Percentiles rank a stretch among this genome's conserved stretches.
These are phyloP conservation scores for Syzygium aqueum DNA, from an alignment of 345 rosid species.

Conservation along the genomic window DNA sequence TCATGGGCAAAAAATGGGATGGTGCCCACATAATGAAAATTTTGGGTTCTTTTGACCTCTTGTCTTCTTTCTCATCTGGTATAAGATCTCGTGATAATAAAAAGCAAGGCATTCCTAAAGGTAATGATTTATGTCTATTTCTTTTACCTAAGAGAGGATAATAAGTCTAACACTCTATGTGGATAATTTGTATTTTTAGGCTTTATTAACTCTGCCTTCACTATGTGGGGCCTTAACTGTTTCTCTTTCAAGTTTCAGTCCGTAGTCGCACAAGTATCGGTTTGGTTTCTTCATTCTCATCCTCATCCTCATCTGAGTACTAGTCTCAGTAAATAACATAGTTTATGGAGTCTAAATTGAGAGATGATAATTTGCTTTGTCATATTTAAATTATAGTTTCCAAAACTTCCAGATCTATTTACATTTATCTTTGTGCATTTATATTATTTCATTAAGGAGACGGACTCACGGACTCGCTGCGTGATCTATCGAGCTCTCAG, in stretches of 20 bases:
- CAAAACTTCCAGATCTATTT: neutral
- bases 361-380: neutral
- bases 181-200: neutral
- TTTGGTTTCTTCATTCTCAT: neutral
- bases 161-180: neutral
- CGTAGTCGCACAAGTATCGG: neutral
- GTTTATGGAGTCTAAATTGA: neutral
- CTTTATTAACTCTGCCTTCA: neutral
- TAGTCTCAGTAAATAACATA: neutral
- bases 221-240: neutral
- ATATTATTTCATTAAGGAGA: constrained; percentile 45
- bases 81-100: neutral
- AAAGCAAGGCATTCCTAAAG: neutral
- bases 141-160: neutral
- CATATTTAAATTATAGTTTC: neutral
- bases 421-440: neutral
- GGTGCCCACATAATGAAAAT: neutral
- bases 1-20: neutral
- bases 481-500: constrained; percentile 70
- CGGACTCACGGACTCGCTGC: constrained; percentile 80
- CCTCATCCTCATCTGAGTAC: neutral
- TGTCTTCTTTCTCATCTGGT: neutral
- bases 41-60: neutral
- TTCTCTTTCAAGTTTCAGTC: neutral
- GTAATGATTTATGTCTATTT: neutral